Evolutionary conservation across 768 basidiomycete species (phyloP).

Genomic region (Mycena metata): DNA sequence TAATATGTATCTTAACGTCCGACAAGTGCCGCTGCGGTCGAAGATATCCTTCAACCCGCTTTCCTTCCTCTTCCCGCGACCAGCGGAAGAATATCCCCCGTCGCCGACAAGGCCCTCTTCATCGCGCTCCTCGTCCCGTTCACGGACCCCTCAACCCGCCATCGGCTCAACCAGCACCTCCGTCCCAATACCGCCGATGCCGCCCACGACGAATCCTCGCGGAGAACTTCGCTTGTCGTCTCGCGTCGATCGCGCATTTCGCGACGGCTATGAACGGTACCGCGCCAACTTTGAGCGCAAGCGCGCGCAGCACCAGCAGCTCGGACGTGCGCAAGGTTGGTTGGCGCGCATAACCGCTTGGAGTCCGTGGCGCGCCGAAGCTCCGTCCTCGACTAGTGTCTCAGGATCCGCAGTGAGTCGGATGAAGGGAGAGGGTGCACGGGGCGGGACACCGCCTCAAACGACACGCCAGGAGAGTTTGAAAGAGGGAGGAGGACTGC

Average conservation of each 20-base stretch:
- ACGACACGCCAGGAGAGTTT: slow-evolving; percentile 25
- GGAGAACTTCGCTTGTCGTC: slow-evolving; percentile 98
- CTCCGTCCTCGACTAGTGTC: not conserved
- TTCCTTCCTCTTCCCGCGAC: slow-evolving; percentile 68
- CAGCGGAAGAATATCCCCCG: slow-evolving; percentile 43
- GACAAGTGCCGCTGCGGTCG: slow-evolving; percentile 79
- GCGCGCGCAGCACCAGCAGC: slow-evolving; percentile 73
- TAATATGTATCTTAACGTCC: slow-evolving; percentile 98
- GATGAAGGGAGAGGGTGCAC: slow-evolving; percentile 8
- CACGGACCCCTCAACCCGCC: slow-evolving; percentile 51
- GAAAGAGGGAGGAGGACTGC: slow-evolving; percentile 6
- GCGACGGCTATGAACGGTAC: slow-evolving; percentile 94
- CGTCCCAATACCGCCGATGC: slow-evolving; percentile 82
- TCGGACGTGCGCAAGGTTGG: slow-evolving; percentile 45
- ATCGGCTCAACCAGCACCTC: slow-evolving; percentile 39
- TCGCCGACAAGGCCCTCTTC: slow-evolving; percentile 42
- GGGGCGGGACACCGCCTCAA: too few species aligned
- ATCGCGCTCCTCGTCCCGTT: slow-evolving; percentile 53
- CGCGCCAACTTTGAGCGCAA: slow-evolving; percentile 87
- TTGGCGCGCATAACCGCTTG: slow-evolving; percentile 41
- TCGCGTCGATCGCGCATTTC: slow-evolving; percentile 83
- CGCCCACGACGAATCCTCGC: slow-evolving; percentile 89
- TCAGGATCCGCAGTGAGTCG: not conserved
- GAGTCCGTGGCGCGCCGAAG: too few species aligned
- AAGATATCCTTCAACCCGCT: slow-evolving; percentile 69